Evolutionary conservation across 148 eudicot species (phyloP).

Genomic region (Diospyros lotus): DNA sequence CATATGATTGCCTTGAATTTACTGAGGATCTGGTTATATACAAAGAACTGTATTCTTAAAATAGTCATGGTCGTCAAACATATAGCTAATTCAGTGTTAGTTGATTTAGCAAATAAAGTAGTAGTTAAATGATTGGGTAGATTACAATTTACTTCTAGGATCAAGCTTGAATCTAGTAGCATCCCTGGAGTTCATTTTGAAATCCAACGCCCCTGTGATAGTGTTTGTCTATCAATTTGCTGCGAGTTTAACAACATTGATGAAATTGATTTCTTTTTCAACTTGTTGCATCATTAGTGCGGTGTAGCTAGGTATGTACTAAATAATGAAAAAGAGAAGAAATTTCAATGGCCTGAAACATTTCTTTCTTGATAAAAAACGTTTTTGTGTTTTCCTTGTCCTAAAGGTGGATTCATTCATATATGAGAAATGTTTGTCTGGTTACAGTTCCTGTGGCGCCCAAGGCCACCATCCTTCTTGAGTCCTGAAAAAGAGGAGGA

Average conservation of each 20-base stretch:
- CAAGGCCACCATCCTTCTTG: constrained; percentile 67
- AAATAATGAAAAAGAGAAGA: neutral
- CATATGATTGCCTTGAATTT: neutral
- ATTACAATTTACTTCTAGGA: too few relatives aligned
- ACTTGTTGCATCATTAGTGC: neutral
- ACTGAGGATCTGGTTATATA: too few relatives aligned
- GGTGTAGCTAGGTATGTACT: too few relatives aligned
- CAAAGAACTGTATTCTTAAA: neutral
- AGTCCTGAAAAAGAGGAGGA: constrained; percentile 74
- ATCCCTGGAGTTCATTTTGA: too few relatives aligned
- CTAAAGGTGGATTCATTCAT: neutral
- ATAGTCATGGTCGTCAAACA: too few relatives aligned
- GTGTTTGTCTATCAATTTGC: neutral
- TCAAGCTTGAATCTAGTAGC: too few relatives aligned
- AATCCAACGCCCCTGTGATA: too few relatives aligned
- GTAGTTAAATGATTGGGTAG: neutral
- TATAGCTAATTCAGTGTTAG: neutral
- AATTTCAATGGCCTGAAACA: neutral
- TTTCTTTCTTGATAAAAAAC: too few relatives aligned
- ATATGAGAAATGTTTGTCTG: neutral
- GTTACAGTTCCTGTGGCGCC: constrained; percentile 68
- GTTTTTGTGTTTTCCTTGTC: neutral
- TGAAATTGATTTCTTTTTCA: neutral
- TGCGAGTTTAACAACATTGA: too few relatives aligned
- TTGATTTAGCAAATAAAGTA: neutral